Base-by-base conservation (phyloP, 2,329 filamentous ascomycete genomes). In the Aureobasidium vineae region DNA sequence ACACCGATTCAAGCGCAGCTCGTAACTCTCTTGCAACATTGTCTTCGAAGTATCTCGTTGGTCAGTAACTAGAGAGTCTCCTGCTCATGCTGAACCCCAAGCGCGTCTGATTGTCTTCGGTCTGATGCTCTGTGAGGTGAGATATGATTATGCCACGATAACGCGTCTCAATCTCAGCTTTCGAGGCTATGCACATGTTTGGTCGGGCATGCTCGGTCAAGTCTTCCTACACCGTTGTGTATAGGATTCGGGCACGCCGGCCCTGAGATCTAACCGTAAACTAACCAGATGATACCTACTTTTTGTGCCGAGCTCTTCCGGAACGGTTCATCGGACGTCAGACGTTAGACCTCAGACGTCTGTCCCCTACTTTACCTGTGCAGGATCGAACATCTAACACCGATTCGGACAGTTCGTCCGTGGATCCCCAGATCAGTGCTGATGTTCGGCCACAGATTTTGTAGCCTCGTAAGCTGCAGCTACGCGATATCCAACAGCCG, bases 301-400 rank as follows among this genome's bases (percentile, higher is more conserved):
- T 13, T 36, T 36, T 41, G 38, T 41, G 19, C 59, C 59, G 59
- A 63, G 59, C 59, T 63, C 43, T 28, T 63, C 59, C 59, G 59
- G 13, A 38, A 31, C 16, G 11, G 8, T 40, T 40, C 21, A 33
- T 41, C 40, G 33, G 13, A 50, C 23, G 31, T 23, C 59, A 63
- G 43, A 40, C 59, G 59, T 50, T 50, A 13, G 13, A 21, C 45
- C 59, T 31, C 33, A 50, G 59, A 63, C 10, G 23, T 13, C 21
- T 40, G 13, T 40, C 15, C 21, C 7, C 28, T 28, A 43, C 26
- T 59, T 43, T 36, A 28, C 45, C 41, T 60, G 57, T 23, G 31
- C 33, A 63, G 31, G 15, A 50, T 40, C 23, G n/a, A 38, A 40
- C 43, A 40, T 23, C 45, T 15, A 40, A 31, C 21, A 63, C 59